Evolutionary conservation across 495 filamentous ascomycete genomes (phyloP), one percentile per base, ranked within the genome.

Genomic region (Usnea hakonensis): DNA sequence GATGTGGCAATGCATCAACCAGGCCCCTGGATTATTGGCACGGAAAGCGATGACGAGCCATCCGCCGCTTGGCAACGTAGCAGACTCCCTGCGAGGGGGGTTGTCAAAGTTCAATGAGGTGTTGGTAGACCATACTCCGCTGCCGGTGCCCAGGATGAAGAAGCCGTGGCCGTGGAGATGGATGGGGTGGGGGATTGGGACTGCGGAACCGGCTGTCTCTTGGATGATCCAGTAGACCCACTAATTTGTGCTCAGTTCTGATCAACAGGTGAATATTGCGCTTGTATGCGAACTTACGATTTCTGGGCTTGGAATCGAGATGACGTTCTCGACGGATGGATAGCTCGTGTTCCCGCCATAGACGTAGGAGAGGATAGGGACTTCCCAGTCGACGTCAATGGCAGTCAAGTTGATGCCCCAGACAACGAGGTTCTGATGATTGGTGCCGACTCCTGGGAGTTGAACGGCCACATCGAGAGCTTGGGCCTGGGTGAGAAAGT

Each of bases 151-250:
- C 21, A 85, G 67, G 10, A 85, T 61, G 65, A 67, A 77, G 68
- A 83, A 83, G 62, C 84, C 79, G 63, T 83, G 81, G 6, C 81
- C 82, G 65, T 84, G 82, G 14, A 85, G 65, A 66, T 83, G 80
- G 58, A 83, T 70, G 7, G 80, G 81, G 57, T 76, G 74, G 7
- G 61, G n/a, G 2, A 61, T 36, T 3, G 57, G 57, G 3, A 30
- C 36, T 48, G 41, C 41, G 5, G 41, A 44, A 44, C 16, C 41
- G 41, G 41, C 41, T 5, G 41, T 44, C 5, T 44, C 41, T 44
- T 44, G 41, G 21, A 44, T 2, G 5, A 44, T 44, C 41, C 41
- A 44, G 41, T 44, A 44, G 41, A 44, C 41, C 41, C 41, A 44
- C 41, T 44, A 44, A 44, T 14, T 14, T 44, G 21, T 44, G 41